A percentile compares a stretch with the other conserved stretches of the same genome.
Conservation (phyloP, 768 basidiomycete genomes). For the Kwoniella sp. region DNA sequence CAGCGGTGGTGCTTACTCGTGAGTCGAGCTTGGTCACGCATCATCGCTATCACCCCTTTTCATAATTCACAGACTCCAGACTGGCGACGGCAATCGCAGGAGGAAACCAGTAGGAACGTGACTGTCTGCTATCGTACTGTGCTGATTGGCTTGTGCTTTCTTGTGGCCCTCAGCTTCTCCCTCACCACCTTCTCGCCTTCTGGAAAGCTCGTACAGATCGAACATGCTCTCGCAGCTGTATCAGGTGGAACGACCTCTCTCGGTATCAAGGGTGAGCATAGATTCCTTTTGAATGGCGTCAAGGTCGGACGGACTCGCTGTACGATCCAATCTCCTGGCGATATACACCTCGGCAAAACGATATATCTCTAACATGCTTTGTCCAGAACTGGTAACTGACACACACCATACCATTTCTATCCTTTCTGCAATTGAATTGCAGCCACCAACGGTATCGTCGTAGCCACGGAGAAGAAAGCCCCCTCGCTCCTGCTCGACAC, state of each 20-base stretch:
- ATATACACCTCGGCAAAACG: not conserved
- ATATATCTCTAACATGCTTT: not conserved
- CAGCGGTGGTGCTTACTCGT: conserved; percentile 36
- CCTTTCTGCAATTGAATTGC: not conserved
- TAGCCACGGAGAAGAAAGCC: conserved; percentile 99
- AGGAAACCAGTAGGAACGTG: too few species aligned
- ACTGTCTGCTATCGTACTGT: not conserved
- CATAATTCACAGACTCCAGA: too few species aligned
- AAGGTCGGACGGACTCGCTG: not conserved
- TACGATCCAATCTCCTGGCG: not conserved
- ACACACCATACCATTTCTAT: too few species aligned
- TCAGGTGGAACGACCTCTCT: conserved; percentile 93
- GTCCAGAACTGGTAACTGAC: conserved; percentile 6
- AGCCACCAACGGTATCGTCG: conserved; percentile 99
- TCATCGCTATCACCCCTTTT: not conserved
- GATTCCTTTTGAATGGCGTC: not conserved
- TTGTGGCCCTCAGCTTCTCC: conserved; percentile 72
- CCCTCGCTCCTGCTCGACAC: conserved; percentile 97
- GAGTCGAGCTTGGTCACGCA: conserved; percentile 7
- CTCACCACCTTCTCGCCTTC: conserved; percentile 99
- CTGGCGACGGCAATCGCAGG: too few species aligned
- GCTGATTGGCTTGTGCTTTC: not conserved
- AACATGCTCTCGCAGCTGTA: conserved; percentile 97
- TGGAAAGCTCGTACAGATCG: conserved; percentile 97
- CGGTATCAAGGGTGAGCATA: conserved; percentile 86